phyloP scores from a whole-genome alignment of 2,329 filamentous ascomycete genomes.

The Beauveria brongniartii region DNA sequence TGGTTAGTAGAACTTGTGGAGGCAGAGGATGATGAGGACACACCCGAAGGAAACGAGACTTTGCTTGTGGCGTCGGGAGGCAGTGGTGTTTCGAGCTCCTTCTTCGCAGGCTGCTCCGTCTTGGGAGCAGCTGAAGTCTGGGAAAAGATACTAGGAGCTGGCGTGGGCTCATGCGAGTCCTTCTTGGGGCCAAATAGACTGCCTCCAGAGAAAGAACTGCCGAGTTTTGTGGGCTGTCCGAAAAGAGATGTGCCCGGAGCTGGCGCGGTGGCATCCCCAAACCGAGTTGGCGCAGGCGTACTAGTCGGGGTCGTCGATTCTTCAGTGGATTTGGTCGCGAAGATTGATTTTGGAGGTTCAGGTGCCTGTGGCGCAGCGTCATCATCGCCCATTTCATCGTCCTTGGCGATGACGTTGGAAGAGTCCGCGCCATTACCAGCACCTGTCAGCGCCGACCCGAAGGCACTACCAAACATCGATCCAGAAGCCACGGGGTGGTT shows the following conservation, averaged over 20 bases:
- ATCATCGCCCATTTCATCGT: slow-evolving; percentile 46
- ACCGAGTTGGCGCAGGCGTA: slow-evolving; percentile 42
- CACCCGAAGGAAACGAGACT: slow-evolving; percentile 34
- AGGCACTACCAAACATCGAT: slow-evolving; percentile 52
- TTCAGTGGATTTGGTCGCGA: slow-evolving; percentile 14
- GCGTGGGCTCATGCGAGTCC: slow-evolving; percentile 18
- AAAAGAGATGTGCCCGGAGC: slow-evolving; percentile 25
- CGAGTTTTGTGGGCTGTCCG: slow-evolving; percentile 25
- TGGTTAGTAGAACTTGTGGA: slow-evolving; percentile 23
- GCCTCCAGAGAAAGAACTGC: slow-evolving; percentile 12
- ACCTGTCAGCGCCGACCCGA: slow-evolving; percentile 50
- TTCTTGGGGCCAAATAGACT: slow-evolving; percentile 23
- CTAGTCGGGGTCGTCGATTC: slow-evolving; percentile 42
- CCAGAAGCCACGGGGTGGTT: slow-evolving; percentile 37
- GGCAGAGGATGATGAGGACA: slow-evolving; percentile 38
- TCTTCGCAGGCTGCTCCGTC: slow-evolving; percentile 26
- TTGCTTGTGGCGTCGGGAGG: slow-evolving; percentile 45
- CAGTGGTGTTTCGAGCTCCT: slow-evolving; percentile 28
- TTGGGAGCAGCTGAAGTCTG: slow-evolving; percentile 23
- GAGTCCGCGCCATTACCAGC: slow-evolving; percentile 29
- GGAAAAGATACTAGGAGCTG: slow-evolving; percentile 17
- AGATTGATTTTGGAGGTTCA: slow-evolving; percentile 21
- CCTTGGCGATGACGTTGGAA: slow-evolving; percentile 31
- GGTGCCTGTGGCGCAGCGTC: slow-evolving; percentile 7
- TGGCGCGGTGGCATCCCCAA: slow-evolving; percentile 31